Percentiles rank a stretch among this genome's conserved stretches.
Evolutionary conservation across 2,329 filamentous ascomycete genomes (phyloP).

Genomic region (Amesomyces nigricolor): DNA sequence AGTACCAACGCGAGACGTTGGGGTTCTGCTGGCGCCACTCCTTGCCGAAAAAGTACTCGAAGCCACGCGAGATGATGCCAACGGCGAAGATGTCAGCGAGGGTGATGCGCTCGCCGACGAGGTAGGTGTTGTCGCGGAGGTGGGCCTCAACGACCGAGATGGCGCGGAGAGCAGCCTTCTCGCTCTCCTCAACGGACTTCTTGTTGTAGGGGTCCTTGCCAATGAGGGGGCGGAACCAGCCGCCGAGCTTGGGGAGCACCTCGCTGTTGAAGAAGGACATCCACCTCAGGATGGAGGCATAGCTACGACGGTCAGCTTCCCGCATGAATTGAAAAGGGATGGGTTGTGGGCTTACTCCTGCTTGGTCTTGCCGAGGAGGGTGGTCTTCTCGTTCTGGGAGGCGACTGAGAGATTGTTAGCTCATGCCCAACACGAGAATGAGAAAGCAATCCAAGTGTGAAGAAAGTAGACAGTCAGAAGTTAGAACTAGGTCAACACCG

Average conservation of each 20-base stretch:
- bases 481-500: slow-evolving; percentile 84
- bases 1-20: slow-evolving; percentile 87
- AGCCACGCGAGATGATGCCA: slow-evolving; percentile 75
- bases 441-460: slow-evolving; percentile 29
- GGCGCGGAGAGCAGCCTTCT: slow-evolving; percentile 63
- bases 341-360: slow-evolving; percentile 66
- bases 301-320: slow-evolving; percentile 40
- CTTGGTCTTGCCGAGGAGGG: slow-evolving; percentile 98
- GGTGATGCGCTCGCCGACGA: slow-evolving; percentile 95
- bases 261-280: slow-evolving; percentile 95
- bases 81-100: slow-evolving; percentile 88
- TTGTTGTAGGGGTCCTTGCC: slow-evolving; percentile 91
- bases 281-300: slow-evolving; percentile 97
- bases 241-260: slow-evolving; percentile 65
- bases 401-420: slow-evolving; percentile 59
- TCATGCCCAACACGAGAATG: slow-evolving; percentile 17
- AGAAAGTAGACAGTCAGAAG: slow-evolving; percentile 58
- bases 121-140: slow-evolving; percentile 88
- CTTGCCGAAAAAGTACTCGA: slow-evolving; percentile 93
- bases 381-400: slow-evolving; percentile 99
- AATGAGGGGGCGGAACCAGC: slow-evolving; percentile 81
- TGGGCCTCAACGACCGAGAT: slow-evolving; percentile 75
- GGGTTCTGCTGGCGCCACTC: slow-evolving; percentile 77
- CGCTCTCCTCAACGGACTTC: slow-evolving; percentile 81
- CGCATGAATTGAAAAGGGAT: background rate